Evolutionary conservation across 2,329 filamentous ascomycete genomes (phyloP).

Genomic region (Clonostachys rhizophaga): DNA sequence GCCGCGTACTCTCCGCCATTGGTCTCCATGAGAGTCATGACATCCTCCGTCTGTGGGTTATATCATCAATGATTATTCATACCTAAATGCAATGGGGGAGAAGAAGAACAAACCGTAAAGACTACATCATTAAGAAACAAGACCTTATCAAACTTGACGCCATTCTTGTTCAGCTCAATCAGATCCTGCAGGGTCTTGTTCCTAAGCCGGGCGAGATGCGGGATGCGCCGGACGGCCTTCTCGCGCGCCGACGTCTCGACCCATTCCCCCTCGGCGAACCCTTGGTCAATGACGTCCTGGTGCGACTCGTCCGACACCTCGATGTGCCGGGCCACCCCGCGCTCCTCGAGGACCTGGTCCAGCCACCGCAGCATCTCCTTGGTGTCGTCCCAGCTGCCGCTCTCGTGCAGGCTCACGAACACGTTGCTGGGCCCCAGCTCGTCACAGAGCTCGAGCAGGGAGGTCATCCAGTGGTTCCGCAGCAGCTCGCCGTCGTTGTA

Average conservation of each 20-base stretch:
- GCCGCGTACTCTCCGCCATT: constrained; percentile 55
- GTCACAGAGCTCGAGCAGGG: constrained; percentile 49
- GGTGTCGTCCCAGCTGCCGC: constrained; percentile 64
- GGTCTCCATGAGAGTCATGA: constrained; percentile 50
- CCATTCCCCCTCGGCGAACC: constrained; percentile 38
- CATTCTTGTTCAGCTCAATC: constrained; percentile 39
- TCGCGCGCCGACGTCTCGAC: constrained; percentile 49
- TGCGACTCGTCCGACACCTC: constrained; percentile 56
- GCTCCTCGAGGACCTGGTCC: constrained; percentile 43
- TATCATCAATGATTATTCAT: neutral
- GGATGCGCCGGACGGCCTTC: constrained; percentile 60
- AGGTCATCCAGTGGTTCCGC: constrained; percentile 56
- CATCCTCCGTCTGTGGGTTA: constrained; percentile 43
- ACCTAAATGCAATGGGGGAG: neutral
- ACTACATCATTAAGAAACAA: constrained; percentile 62
- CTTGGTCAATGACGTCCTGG: constrained; percentile 27
- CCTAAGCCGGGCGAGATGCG: constrained; percentile 59
- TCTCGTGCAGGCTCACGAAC: constrained; percentile 64
- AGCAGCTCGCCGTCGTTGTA: constrained; percentile 63
- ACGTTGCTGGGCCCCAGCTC: constrained; percentile 59
- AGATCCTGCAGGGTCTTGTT: constrained; percentile 61
- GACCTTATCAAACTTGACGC: constrained; percentile 50
- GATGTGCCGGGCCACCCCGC: constrained; percentile 50
- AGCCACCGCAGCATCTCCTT: constrained; percentile 56
- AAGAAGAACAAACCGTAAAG: constrained; percentile 39